These are phyloP conservation scores for Penicillium sp. DNA, from an alignment of 2,329 filamentous ascomycete genomes.

Conservation along the genomic window DNA sequence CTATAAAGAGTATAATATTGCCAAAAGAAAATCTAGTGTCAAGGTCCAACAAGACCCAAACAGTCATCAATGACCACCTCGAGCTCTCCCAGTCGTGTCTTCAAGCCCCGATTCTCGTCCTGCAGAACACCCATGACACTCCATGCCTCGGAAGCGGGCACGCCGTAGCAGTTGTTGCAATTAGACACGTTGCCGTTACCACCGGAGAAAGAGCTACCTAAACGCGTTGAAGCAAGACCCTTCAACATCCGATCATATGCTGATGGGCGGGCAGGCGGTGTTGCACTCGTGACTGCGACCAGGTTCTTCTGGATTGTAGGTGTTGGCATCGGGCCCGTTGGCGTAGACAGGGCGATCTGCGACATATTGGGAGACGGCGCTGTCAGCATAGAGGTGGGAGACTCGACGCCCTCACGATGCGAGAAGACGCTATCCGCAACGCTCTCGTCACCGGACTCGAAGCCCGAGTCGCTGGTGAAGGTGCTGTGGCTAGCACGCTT, in stretches of 20 bases:
- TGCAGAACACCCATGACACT: conserved; percentile 53
- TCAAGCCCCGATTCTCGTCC: conserved; percentile 56
- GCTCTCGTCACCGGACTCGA: conserved; percentile 59
- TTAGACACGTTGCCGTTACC: conserved; percentile 31
- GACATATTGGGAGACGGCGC: conserved; percentile 41
- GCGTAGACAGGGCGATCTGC: conserved; percentile 32
- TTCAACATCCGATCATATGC: conserved; percentile 48
- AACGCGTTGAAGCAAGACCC: conserved; percentile 38
- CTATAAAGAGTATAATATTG: conserved; percentile 12
- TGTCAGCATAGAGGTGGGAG: conserved; percentile 36
- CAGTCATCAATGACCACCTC: conserved; percentile 58
- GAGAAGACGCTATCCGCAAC: conserved; percentile 52
- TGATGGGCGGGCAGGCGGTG: conserved; percentile 31
- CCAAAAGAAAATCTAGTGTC: conserved; percentile 8
- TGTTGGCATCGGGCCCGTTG: conserved; percentile 31
- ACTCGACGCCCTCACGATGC: conserved; percentile 36
- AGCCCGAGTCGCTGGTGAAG: conserved; percentile 56
- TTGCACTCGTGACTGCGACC: conserved; percentile 23
- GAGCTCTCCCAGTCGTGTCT: conserved; percentile 53
- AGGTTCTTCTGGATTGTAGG: conserved; percentile 36
- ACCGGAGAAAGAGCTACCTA: conserved; percentile 32
- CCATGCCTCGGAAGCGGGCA: conserved; percentile 52
- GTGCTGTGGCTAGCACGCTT: conserved; percentile 44
- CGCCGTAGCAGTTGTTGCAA: conserved; percentile 45
- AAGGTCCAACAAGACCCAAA: conserved; percentile 52